Base-by-base conservation (phyloP, 177 flowering plant genomes). In the Vitis hybrid region DNA sequence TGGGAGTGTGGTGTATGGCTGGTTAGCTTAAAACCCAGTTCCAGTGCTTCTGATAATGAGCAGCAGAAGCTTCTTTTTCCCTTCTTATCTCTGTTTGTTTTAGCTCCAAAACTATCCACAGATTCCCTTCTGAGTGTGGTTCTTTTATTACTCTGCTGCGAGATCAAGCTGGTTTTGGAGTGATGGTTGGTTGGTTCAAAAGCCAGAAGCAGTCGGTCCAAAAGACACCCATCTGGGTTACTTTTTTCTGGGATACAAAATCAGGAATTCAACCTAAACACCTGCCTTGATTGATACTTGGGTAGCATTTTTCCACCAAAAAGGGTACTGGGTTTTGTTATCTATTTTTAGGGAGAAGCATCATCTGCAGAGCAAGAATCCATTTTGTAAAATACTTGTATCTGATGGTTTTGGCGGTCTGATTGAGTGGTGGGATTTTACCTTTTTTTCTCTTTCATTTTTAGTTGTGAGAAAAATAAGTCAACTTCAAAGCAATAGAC, bases 401-500 rank as follows among this genome's bases (percentile, higher is more conserved):
- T 53, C 56, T 51, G 63, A 56, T 50, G 48, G 22, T 22, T 63
- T 18, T 63, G 33, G 51, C 6, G 6, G 50, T 19, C 21, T 55
- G 74, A 49, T 63, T 71, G 51, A 62, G 49, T 26, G 51, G 66
- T 64, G 60, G 39, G 21, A 15, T 15, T 50, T 19, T 49, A 2
- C 3, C 15, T 61, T 48, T 18, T 48, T 15, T 33, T 12, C 6
- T 53, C n/a, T 53, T 16, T 63, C 53, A 15, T 48, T 45, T 6
- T 48, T 48, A 1, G 5, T 2, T 33, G 57, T 73, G 70, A 39
- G 45, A 39, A 39, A 39, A 39, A 39, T 39, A 39, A 39, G 45
- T 39, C 45, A n/a, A 21, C 15, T 29, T 66, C 62, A 15, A 64
- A 59, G 73, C 19, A 39, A 39, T 77, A 71, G 72, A 33, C 66